A percentile compares a stretch with the other conserved stretches of the same genome.
phyloP scores from a whole-genome alignment of 2,329 filamentous ascomycete species.

The Orbilia javanica region DNA sequence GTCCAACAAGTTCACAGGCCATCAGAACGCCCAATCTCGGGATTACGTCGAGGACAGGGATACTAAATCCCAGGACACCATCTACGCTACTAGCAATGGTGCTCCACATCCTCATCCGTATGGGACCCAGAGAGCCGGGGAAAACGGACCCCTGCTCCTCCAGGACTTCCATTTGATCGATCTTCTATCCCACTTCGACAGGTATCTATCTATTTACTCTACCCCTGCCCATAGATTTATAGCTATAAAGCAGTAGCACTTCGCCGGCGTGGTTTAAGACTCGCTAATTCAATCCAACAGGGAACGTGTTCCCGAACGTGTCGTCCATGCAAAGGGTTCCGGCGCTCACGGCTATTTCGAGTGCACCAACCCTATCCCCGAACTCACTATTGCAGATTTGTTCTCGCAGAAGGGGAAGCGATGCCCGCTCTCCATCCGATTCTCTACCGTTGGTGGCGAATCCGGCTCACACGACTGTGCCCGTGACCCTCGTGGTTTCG shows the following conservation, averaged over 20 bases:
- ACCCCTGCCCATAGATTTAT: conserved; percentile 1
- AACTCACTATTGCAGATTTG: conserved; percentile 69
- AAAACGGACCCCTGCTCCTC: conserved; percentile 73
- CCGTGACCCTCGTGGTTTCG: conserved; percentile 79
- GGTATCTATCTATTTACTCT: conserved; percentile 61
- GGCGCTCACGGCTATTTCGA: conserved; percentile 69
- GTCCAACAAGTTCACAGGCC: conserved; percentile 47
- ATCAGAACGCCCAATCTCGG: conserved; percentile 44
- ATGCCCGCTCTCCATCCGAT: conserved; percentile 76
- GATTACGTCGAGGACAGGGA: conserved; percentile 52
- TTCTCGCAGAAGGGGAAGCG: conserved; percentile 76
- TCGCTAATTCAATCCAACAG: background rate
- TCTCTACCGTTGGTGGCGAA: conserved; percentile 82
- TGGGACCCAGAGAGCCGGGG: conserved; percentile 71
- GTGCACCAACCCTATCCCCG: conserved; percentile 68
- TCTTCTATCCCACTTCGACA: conserved; percentile 71
- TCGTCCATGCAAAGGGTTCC: conserved; percentile 63
- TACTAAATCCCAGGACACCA: conserved; percentile 49
- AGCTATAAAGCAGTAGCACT: background rate
- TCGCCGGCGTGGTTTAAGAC: background rate
- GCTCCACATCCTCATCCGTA: conserved; percentile 72
- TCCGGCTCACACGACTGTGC: conserved; percentile 78
- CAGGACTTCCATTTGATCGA: conserved; percentile 77
- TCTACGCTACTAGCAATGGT: conserved; percentile 73
- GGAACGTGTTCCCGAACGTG: conserved; percentile 69